phyloP scores from a whole-genome alignment of 1,284 basidiomycete species.

The Anthracocystis panici-leucophaei region DNA sequence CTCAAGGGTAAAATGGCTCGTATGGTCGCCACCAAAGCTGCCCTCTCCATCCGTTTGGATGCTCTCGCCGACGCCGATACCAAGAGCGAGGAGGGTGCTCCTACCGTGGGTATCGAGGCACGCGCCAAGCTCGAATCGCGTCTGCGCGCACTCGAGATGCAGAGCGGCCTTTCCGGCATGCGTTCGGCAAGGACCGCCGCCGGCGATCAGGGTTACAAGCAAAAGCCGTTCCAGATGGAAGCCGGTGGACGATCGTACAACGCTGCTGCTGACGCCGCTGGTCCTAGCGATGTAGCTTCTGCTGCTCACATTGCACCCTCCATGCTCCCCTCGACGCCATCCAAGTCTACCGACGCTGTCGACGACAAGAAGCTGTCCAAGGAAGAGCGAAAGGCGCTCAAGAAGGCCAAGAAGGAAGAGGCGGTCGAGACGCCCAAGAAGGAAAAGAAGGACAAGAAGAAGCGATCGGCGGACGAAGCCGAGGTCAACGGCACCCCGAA shows the following conservation, averaged over 20 bases:
- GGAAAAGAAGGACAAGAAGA: slow-evolving; percentile 65
- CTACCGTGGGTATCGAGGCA: slow-evolving; percentile 88
- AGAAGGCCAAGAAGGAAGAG: slow-evolving; percentile 58
- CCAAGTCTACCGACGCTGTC: slow-evolving; percentile 63
- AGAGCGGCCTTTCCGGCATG: slow-evolving; percentile 51
- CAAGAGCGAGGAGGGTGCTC: slow-evolving; percentile 84
- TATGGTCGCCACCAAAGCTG: slow-evolving; percentile 94
- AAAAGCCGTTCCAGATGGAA: slow-evolving; percentile 64
- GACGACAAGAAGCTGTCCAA: slow-evolving; percentile 60
- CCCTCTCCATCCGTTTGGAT: slow-evolving; percentile 94
- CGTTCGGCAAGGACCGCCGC: slow-evolving; percentile 51
- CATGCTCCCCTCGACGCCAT: slow-evolving; percentile 73
- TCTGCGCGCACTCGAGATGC: slow-evolving; percentile 82
- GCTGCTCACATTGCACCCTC: slow-evolving; percentile 41
- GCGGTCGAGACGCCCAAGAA: slow-evolving; percentile 50
- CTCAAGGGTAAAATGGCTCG: slow-evolving; percentile 99
- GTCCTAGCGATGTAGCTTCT: slow-evolving; percentile 40
- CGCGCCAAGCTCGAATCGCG: slow-evolving; percentile 95
- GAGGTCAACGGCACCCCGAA: slow-evolving; percentile 53
- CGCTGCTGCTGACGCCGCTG: slow-evolving; percentile 62
- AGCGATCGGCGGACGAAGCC: slow-evolving; percentile 53
- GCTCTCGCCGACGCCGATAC: slow-evolving; percentile 91
- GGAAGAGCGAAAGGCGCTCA: slow-evolving; percentile 56
- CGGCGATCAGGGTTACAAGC: slow-evolving; percentile 63
- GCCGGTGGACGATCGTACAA: slow-evolving; percentile 64